Evolutionary conservation across 306 rosid genomes (phyloP), one percentile per base, ranked within the genome.

Genomic region (Fagus crenata): DNA sequence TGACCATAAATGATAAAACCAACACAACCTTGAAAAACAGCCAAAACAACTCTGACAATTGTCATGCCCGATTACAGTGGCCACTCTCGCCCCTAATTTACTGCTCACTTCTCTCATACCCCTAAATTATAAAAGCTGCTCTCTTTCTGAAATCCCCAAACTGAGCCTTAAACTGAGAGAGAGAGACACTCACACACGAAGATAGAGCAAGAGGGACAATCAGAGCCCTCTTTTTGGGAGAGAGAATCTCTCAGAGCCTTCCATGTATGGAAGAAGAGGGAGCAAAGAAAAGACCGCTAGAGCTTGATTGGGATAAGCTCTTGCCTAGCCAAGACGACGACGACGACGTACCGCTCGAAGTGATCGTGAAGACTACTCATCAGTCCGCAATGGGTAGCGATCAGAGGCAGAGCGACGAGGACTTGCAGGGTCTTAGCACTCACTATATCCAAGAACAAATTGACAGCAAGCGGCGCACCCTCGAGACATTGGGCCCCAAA

Each of bases 231-330:
- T 22, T 22, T 22, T 22, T 22, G 17, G 6, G 12, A 32, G 3
- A 4, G 36, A 31, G 51, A 49, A 49, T 12, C 55, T 37, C 9
- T 72, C 28, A n/a, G 35, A 65, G 51, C 40, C 32, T 61, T 71
- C 49, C 67, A 71, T 81, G 78, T 74, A 89, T 87, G 89, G 84
- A 85, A 53, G 81, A 67, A 53, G 85, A 49, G 49, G 67, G 55
- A 41, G 53, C 81, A 6, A 56, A 49, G 58, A 85, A 74, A 49
- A 39, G 36, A 40, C 78, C 53, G n/a, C 51, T 85, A 5, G 56
- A 53, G 1, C 70, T 87, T 6, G 85, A 84, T 77, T 87, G 82
- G 78, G 6, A 70, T 4, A 60, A 51, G 18, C 78, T 82, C 4
- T 32, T 85, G 35, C 65, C 49, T 6, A 33, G 32, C 71, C 39